Percentiles rank a stretch among this genome's conserved stretches.
Conservation (phyloP, 1,284 basidiomycete genomes). For the Chalciporus sp. region DNA sequence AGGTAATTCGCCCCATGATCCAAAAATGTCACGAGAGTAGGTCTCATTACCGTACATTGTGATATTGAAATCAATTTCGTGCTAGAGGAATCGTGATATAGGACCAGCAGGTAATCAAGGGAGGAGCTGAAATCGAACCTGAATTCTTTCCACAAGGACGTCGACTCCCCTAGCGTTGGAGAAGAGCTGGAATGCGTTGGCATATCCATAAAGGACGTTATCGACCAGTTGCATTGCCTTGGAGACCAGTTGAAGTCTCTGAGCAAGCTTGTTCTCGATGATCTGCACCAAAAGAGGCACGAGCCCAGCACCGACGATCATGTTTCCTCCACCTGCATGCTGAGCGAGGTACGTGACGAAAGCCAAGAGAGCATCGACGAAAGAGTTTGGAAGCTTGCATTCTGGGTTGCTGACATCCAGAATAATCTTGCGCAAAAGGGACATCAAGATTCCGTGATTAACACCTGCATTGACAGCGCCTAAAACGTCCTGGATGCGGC, state of each 20-base stretch:
- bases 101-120: not conserved
- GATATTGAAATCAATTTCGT: slow-evolving; percentile 72
- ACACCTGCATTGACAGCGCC: slow-evolving; percentile 93
- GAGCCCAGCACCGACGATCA: slow-evolving; percentile 97
- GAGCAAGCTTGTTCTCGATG: slow-evolving; percentile 74
- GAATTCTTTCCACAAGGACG: slow-evolving; percentile 82
- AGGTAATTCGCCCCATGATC: slow-evolving; percentile 63
- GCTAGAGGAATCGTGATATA: slow-evolving; percentile 42
- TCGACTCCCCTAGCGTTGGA: slow-evolving; percentile 86
- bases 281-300: slow-evolving; percentile 89
- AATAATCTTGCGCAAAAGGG: slow-evolving; percentile 80
- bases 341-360: slow-evolving; percentile 89
- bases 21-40: slow-evolving; percentile 51
- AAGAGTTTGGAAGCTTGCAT: slow-evolving; percentile 73
- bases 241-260: slow-evolving; percentile 73
- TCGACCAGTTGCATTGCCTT: slow-evolving; percentile 93
- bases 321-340: slow-evolving; percentile 83
- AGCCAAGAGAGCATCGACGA: slow-evolving; percentile 84
- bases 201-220: slow-evolving; percentile 88
- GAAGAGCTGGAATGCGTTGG: slow-evolving; percentile 88
- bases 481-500: slow-evolving; percentile 84
- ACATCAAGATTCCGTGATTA: slow-evolving; percentile 94
- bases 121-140: slow-evolving; percentile 49
- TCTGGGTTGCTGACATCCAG: slow-evolving; percentile 67
- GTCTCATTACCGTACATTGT: slow-evolving; percentile 51